These are phyloP conservation scores for Orychophragmus violaceus DNA, from an alignment of 345 rosid species.

Conservation along the genomic window DNA sequence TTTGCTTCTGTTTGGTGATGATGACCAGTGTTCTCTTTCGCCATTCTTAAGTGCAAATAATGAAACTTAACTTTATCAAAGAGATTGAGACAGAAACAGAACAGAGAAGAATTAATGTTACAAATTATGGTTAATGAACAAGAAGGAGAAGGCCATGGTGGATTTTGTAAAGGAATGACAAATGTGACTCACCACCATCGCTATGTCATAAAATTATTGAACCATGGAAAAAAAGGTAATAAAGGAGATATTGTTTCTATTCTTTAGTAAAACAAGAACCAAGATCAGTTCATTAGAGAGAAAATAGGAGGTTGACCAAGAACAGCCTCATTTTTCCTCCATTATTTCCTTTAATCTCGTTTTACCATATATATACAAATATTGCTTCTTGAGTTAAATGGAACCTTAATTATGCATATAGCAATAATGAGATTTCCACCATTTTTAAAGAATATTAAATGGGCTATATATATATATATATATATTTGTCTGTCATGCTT, in stretches of 20 bases:
- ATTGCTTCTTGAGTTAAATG: neutral
- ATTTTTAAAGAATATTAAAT: no score
- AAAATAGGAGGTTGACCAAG: conserved; percentile 42
- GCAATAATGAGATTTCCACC: no score
- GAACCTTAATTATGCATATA: neutral
- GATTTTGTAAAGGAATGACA: conserved; percentile 16
- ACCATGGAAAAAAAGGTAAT: neutral
- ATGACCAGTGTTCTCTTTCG: conserved; percentile 29
- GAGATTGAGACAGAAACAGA: conserved; percentile 2
- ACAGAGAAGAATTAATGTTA: neutral
- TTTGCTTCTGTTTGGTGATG: conserved; percentile 44
- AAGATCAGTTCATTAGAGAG: conserved; percentile 28
- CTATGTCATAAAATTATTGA: conserved; percentile 38
- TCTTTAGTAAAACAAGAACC: conserved; percentile 20
- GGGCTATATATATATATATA: no score
- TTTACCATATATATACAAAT: conserved; percentile 19
- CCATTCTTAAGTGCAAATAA: conserved; percentile 10
- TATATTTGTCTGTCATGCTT: no score
- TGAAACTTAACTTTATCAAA: neutral
- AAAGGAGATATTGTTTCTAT: conserved; percentile 1
- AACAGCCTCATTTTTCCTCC: conserved; percentile 52
- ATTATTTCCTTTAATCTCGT: conserved; percentile 19
- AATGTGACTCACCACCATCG: conserved; percentile 12
- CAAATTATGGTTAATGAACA: neutral
- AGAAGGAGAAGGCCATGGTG: conserved; percentile 8